Conservation (phyloP, 2,329 filamentous ascomycete genomes). For the Aspergillus persii region DNA sequence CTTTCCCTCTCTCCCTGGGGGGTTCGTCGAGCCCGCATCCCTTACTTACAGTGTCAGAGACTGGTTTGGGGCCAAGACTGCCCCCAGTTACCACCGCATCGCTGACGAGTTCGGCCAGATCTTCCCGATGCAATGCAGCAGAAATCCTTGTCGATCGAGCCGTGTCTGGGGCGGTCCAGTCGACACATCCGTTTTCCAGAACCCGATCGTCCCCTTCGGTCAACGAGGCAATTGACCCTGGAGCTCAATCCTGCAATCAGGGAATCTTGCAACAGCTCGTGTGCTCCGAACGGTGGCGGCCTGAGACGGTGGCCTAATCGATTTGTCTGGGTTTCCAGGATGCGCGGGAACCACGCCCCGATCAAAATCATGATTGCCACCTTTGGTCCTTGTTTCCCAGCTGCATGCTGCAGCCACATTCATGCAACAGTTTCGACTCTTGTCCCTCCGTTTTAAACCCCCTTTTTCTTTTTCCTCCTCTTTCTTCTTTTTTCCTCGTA, state of each 20-base stretch:
- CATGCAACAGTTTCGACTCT: conserved; percentile 1
- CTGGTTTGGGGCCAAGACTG: conserved; percentile 3
- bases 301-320: neutral
- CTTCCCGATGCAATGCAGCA: conserved; percentile 4
- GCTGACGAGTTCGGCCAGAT: conserved; percentile 6
- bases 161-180: conserved; percentile 7
- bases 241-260: neutral
- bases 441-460: neutral
- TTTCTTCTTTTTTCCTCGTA: neutral
- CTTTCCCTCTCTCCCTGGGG: neutral
- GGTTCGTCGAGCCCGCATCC: conserved; percentile 8
- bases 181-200: conserved; percentile 23
- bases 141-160: conserved; percentile 16
- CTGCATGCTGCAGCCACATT: conserved; percentile 1
- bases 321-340: neutral
- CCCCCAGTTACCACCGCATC: neutral
- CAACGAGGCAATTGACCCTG: conserved; percentile 14
- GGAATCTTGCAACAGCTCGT: neutral
- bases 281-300: neutral
- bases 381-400: neutral
- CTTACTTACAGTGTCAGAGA: conserved; percentile 19
- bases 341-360: neutral
- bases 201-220: conserved; percentile 18
- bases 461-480: neutral
- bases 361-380: neutral